A percentile compares a stretch with the other conserved stretches of the same genome.
Conservation (phyloP, 1,284 basidiomycete genomes). For the Boletus albobrunnescens region DNA sequence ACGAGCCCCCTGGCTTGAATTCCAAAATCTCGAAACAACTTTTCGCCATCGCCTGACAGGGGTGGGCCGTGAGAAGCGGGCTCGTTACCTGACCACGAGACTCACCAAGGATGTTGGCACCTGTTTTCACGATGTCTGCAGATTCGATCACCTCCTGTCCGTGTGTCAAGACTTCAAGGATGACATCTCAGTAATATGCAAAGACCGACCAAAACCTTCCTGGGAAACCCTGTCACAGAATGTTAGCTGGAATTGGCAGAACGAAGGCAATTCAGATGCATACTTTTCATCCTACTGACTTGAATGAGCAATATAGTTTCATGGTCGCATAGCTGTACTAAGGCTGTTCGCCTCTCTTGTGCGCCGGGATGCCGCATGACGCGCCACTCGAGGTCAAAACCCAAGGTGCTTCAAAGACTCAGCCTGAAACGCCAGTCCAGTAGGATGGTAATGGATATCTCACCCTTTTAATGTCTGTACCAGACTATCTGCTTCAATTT, state of each 20-base stretch:
- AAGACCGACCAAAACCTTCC: constrained; percentile 35
- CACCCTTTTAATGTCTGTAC: constrained; percentile 40
- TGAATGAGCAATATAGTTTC: constrained; percentile 54
- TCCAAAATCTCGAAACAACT: constrained; percentile 59
- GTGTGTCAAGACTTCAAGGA: constrained; percentile 1
- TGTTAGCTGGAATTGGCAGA: not conserved
- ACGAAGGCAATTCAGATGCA: not conserved
- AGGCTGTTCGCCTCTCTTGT: constrained; percentile 41
- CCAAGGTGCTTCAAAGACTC: constrained; percentile 42
- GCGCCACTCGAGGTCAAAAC: constrained; percentile 63
- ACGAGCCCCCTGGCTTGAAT: constrained; percentile 48
- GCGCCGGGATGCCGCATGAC: constrained; percentile 35
- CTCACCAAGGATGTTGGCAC: constrained; percentile 59
- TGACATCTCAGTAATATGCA: not conserved
- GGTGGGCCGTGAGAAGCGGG: not conserved
- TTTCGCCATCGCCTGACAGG: constrained; percentile 54
- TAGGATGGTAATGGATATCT: constrained; percentile 1
- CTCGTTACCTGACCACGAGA: constrained; percentile 2
- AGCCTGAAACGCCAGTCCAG: not conserved
- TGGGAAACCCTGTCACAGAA: constrained; percentile 39
- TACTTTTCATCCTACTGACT: constrained; percentile 52
- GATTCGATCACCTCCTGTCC: constrained; percentile 47
- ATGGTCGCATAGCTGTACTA: constrained; percentile 51
- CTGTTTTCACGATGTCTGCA: constrained; percentile 46
- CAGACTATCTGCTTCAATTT: constrained; percentile 43